Conservation (phyloP, 768 basidiomycete genomes). For the Boletus subparvulus region DNA sequence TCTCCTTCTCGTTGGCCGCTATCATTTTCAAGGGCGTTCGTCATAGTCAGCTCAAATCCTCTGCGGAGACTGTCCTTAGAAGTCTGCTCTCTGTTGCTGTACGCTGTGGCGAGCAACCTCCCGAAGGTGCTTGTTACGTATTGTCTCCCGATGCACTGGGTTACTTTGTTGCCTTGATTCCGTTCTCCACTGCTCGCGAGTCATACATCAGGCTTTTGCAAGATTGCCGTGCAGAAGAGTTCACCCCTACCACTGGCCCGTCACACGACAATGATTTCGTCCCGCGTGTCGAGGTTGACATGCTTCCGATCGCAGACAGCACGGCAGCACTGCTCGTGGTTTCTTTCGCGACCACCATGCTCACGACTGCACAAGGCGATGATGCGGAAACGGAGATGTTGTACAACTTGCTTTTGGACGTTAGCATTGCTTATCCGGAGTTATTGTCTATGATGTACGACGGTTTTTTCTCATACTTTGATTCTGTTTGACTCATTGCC, state of each 20-base stretch:
- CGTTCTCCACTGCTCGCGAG: conserved; percentile 57
- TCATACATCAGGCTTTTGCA: conserved; percentile 61
- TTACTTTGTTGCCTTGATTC: conserved; percentile 77
- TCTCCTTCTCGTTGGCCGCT: conserved; percentile 80
- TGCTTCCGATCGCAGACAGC: conserved; percentile 62
- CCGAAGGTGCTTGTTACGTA: conserved; percentile 43
- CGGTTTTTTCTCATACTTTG: conserved; percentile 1
- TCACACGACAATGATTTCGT: conserved; percentile 46
- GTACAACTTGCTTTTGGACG: conserved; percentile 72
- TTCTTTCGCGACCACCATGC: conserved; percentile 74
- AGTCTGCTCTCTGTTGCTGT: conserved; percentile 64
- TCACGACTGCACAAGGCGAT: conserved; percentile 73
- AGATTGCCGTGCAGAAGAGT: conserved; percentile 57
- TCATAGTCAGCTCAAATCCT: conserved; percentile 58
- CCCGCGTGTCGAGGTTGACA: conserved; percentile 52
- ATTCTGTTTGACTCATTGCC: conserved; percentile 5
- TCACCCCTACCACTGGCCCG: conserved; percentile 37
- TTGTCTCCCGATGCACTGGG: conserved; percentile 63
- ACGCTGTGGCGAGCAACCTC: conserved; percentile 35
- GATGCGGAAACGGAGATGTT: conserved; percentile 81
- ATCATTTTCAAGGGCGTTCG: conserved; percentile 87
- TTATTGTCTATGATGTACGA: conserved; percentile 72
- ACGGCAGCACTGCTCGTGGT: conserved; percentile 69
- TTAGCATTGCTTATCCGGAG: conserved; percentile 67
- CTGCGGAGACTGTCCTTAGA: conserved; percentile 60